Evolutionary conservation across 2,329 filamentous ascomycete genomes (phyloP).

Genomic region (Alternaria sp.): DNA sequence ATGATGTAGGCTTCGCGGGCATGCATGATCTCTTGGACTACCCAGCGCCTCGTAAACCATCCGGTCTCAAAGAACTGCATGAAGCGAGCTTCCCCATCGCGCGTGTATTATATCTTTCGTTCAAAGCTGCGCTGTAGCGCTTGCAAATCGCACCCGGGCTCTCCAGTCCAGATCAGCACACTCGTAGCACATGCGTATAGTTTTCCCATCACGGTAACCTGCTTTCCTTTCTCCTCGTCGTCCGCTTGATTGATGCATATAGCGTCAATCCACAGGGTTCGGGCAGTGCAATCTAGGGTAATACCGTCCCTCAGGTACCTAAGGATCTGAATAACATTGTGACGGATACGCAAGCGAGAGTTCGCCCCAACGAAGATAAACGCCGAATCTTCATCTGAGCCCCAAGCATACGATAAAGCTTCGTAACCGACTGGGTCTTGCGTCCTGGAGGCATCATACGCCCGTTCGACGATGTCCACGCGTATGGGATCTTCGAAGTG

Average conservation of each 20-base stretch:
- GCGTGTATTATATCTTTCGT: no score
- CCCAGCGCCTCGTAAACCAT: not conserved
- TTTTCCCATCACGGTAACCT: not conserved
- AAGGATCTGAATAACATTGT: not conserved
- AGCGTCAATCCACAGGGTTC: not conserved
- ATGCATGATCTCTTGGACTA: not conserved
- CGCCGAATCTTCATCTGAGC: not conserved
- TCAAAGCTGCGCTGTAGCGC: not conserved
- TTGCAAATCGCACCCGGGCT: not conserved
- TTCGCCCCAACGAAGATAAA: not conserved
- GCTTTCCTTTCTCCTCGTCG: not conserved
- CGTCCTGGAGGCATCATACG: not conserved
- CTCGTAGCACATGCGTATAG: not conserved
- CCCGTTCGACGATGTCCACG: not conserved
- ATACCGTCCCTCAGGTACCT: not conserved
- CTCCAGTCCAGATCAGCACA: not conserved
- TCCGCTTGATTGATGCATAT: not conserved
- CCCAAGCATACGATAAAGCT: not conserved
- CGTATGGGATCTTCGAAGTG: not conserved
- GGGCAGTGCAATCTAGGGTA: not conserved
- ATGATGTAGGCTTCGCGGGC: not conserved
- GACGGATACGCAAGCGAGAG: not conserved
- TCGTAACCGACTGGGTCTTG: not conserved
- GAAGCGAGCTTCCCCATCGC: no score
- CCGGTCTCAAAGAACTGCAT: not conserved